phyloP scores from a whole-genome alignment of 345 rosid genomes.

The Gossypium rotundifolium region DNA sequence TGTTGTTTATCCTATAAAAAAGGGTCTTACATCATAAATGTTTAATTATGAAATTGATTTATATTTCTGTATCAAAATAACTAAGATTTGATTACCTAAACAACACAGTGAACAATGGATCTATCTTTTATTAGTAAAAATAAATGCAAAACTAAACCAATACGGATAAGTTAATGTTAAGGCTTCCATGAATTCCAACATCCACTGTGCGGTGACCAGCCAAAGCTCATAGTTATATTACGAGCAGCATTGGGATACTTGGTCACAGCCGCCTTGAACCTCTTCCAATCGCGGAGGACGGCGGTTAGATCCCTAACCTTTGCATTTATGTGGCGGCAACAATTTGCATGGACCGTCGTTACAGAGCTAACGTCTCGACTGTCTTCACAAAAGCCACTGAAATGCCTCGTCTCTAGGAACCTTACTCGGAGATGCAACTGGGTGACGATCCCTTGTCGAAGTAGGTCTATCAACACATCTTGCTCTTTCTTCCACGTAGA shows the following conservation, averaged over 20 bases:
- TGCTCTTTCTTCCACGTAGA: constrained; percentile 62
- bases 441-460: constrained; percentile 26
- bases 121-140: not conserved
- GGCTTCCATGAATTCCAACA: constrained; percentile 40
- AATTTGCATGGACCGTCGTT: constrained; percentile 72
- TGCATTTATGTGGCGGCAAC: constrained; percentile 65
- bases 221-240: constrained; percentile 6
- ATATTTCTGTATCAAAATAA: no score
- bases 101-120: no score
- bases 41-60: no score
- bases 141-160: not conserved
- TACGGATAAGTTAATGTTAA: not conserved
- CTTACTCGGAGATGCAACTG: constrained; percentile 37
- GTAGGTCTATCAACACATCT: constrained; percentile 49
- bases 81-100: no score
- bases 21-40: no score
- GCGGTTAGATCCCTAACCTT: constrained; percentile 51
- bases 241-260: not conserved
- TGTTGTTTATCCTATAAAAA: no score
- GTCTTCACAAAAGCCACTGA: constrained; percentile 77
- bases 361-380: constrained; percentile 46
- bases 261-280: constrained; percentile 18
- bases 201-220: constrained; percentile 38
- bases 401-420: constrained; percentile 46
- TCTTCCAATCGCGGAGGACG: constrained; percentile 62